phyloP scores from a whole-genome alignment of 2,329 filamentous ascomycete species.

The Pestalotiopsis sp. region DNA sequence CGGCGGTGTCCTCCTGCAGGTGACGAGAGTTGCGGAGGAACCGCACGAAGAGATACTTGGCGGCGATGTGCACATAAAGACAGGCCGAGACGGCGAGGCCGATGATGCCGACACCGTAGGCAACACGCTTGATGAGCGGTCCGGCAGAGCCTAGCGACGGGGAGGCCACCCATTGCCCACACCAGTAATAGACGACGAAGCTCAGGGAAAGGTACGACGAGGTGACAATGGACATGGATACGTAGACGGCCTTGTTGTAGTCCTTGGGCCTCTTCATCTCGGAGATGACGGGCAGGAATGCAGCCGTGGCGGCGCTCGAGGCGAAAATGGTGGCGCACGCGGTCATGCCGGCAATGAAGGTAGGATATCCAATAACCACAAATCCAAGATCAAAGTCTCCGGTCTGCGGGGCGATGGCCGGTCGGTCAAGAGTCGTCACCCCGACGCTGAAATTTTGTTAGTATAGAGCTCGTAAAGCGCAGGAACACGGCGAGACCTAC shows the following conservation, averaged over 20 bases:
- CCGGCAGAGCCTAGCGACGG: constrained; percentile 65
- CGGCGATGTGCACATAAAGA: constrained; percentile 33
- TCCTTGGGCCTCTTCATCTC: constrained; percentile 65
- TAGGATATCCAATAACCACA: constrained; percentile 55
- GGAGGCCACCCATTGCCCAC: constrained; percentile 63
- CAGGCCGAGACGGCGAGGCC: constrained; percentile 50
- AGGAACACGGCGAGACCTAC: constrained; percentile 25
- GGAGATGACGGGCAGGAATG: constrained; percentile 66
- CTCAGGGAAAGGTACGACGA: constrained; percentile 60
- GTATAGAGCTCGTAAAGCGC: not conserved
- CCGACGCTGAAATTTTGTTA: constrained; percentile 41
- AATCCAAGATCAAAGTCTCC: constrained; percentile 64
- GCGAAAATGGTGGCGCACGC: constrained; percentile 62
- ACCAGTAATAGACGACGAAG: constrained; percentile 63
- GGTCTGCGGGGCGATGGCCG: constrained; percentile 61
- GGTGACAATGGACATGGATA: constrained; percentile 60
- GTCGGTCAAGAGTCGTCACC: constrained; percentile 58
- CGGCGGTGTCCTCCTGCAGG: constrained; percentile 30
- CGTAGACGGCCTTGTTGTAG: constrained; percentile 61
- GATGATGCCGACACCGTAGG: constrained; percentile 61
- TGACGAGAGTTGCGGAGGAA: constrained; percentile 31
- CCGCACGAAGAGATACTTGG: constrained; percentile 37
- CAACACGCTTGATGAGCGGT: constrained; percentile 59
- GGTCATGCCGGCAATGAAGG: constrained; percentile 61
- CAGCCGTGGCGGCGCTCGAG: constrained; percentile 59